Percentiles rank a stretch among this genome's conserved stretches.
Conservation (phyloP, 2,329 filamentous ascomycete genomes). For the Truncatella angustata region DNA sequence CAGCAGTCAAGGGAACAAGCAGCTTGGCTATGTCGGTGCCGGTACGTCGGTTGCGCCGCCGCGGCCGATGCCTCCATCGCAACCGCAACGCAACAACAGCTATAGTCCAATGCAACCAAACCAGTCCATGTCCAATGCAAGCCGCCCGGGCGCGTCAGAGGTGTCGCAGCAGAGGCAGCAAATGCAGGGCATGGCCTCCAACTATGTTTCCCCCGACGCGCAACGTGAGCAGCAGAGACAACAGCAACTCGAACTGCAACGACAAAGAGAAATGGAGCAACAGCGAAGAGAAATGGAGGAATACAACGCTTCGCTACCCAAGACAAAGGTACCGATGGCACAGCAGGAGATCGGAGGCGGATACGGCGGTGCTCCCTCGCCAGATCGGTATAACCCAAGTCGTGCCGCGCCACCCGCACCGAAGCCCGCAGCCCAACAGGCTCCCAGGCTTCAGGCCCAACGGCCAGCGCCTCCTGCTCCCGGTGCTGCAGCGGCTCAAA, state of each 20-base stretch:
- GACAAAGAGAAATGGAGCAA: constrained; percentile 59
- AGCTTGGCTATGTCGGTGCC: constrained; percentile 58
- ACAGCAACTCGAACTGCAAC: constrained; percentile 60
- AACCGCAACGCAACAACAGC: constrained; percentile 37
- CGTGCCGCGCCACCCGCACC: constrained; percentile 82
- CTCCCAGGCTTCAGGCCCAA: constrained; percentile 64
- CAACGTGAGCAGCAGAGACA: constrained; percentile 58
- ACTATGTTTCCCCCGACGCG: constrained; percentile 51
- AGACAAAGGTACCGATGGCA: constrained; percentile 75
- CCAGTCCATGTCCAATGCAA: constrained; percentile 35
- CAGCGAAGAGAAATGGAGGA: constrained; percentile 76
- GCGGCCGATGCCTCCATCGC: constrained; percentile 60
- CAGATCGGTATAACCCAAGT: constrained; percentile 78
- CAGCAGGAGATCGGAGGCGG: constrained; percentile 87
- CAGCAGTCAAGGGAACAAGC: constrained; percentile 57
- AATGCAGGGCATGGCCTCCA: constrained; percentile 55
- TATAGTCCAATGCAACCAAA: constrained; percentile 36
- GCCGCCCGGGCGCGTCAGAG: constrained; percentile 44
- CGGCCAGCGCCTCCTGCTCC: constrained; percentile 77
- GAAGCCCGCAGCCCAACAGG: constrained; percentile 54
- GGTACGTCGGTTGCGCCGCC: constrained; percentile 65
- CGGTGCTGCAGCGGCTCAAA: constrained; percentile 33
- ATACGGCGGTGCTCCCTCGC: constrained; percentile 45
- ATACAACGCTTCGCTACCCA: constrained; percentile 86
- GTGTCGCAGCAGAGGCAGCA: constrained; percentile 53